Percentiles rank a stretch among this genome's conserved stretches.
Conservation (phyloP, 129 eudicot genomes). For the Logfia minima region DNA sequence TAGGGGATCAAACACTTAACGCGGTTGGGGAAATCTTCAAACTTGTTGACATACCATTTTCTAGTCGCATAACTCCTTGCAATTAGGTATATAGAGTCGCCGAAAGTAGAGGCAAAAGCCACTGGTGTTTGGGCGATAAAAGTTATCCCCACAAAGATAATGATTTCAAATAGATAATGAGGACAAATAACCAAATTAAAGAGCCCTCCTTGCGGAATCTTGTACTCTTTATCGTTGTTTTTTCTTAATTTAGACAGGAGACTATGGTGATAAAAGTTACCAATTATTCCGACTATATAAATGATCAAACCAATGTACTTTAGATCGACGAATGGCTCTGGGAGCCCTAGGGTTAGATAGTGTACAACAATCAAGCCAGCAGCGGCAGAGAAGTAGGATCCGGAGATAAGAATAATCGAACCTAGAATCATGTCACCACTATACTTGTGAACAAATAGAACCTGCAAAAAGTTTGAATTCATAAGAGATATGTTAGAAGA, state of each 20-base stretch:
- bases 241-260: conserved; percentile 48
- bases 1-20: conserved; percentile 53
- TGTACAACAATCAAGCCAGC: conserved; percentile 37
- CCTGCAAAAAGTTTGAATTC: conserved; percentile 25
- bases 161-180: conserved; percentile 60
- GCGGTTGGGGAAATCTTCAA: conserved; percentile 52
- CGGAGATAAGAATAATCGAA: conserved; percentile 25
- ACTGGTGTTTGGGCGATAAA: conserved; percentile 51
- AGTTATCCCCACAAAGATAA: conserved; percentile 42
- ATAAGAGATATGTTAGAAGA: no score
- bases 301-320: conserved; percentile 42
- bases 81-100: conserved; percentile 37
- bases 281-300: conserved; percentile 45
- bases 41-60: conserved; percentile 62
- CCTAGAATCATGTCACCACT: conserved; percentile 47
- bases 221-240: conserved; percentile 46
- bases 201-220: conserved; percentile 57
- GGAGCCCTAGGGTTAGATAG: conserved; percentile 29
- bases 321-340: conserved; percentile 49
- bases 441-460: conserved; percentile 59
- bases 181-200: conserved; percentile 62
- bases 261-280: conserved; percentile 68
- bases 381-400: conserved; percentile 30
- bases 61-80: conserved; percentile 69
- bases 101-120: conserved; percentile 36